These are phyloP conservation scores for Geotrichum histeridarum DNA, from an alignment of 1,139 yeast genomes.

Conservation along the genomic window DNA sequence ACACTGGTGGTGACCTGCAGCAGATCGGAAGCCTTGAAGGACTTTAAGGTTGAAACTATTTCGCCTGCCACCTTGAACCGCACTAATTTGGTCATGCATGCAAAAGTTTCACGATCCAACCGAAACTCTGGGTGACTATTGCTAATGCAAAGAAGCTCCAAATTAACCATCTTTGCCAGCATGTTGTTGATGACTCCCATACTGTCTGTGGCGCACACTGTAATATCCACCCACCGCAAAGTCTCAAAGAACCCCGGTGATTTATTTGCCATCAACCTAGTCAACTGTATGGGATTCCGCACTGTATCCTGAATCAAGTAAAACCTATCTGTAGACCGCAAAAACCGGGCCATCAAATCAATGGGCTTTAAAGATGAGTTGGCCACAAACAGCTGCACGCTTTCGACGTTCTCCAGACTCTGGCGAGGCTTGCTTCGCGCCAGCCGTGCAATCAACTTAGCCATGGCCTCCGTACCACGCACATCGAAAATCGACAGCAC, in stretches of 20 bases:
- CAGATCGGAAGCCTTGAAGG: conserved; percentile 5
- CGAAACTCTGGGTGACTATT: background rate
- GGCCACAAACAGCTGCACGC: conserved; percentile 10
- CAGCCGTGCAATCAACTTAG: conserved; percentile 7
- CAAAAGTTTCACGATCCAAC: conserved; percentile 1
- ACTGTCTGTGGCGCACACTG: background rate
- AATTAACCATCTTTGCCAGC: conserved; percentile 4
- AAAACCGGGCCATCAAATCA: conserved; percentile 7
- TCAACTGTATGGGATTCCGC: conserved; percentile 10
- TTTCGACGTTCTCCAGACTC: background rate
- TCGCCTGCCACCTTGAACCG: conserved; percentile 12
- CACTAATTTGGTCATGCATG: conserved; percentile 4
- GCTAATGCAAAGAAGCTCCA: conserved; percentile 4
- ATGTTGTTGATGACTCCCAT: background rate
- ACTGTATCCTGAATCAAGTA: conserved; percentile 10
- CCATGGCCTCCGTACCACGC: conserved; percentile 13
- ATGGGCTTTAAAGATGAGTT: conserved; percentile 5
- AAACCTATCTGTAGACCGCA: conserved; percentile 9
- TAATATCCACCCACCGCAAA: conserved; percentile 7
- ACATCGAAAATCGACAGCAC: conserved; percentile 9
- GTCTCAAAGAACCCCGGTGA: conserved; percentile 2
- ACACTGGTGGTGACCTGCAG: conserved; percentile 8
- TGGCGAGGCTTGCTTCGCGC: background rate
- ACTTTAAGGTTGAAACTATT: conserved; percentile 3
- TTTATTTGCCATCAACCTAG: conserved; percentile 4